Evolutionary conservation across 768 basidiomycete species (phyloP).

Genomic region (Leccinum arenicola): DNA sequence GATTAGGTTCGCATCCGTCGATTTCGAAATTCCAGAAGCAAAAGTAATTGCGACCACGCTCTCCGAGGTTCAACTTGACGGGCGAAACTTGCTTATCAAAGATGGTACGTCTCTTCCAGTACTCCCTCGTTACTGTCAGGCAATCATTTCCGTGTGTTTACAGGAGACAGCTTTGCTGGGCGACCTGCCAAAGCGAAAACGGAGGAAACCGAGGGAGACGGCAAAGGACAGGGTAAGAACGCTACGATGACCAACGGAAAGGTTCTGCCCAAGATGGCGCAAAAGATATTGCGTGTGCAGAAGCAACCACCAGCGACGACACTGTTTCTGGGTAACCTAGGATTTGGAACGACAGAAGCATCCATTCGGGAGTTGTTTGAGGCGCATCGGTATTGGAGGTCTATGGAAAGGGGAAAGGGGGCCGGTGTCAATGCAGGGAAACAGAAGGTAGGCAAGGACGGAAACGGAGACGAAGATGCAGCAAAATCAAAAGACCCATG

Average conservation of each 20-base stretch:
- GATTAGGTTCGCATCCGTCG: conserved; percentile 91
- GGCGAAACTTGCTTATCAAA: conserved; percentile 90
- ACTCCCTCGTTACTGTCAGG: neutral
- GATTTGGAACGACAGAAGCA: conserved; percentile 83
- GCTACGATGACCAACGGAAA: conserved; percentile 28
- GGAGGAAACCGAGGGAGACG: conserved; percentile 30
- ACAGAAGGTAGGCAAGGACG: conserved; percentile 5
- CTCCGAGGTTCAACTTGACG: conserved; percentile 81
- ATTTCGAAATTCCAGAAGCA: conserved; percentile 77
- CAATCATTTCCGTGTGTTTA: neutral
- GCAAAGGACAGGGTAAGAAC: conserved; percentile 20
- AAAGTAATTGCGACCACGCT: conserved; percentile 73
- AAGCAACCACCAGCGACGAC: conserved; percentile 84
- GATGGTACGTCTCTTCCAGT: conserved; percentile 52
- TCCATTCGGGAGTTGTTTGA: conserved; percentile 73
- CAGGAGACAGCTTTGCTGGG: conserved; percentile 75
- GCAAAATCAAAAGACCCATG: conserved; percentile 38
- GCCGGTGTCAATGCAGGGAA: conserved; percentile 32
- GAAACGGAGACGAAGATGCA: neutral
- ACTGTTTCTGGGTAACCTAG: conserved; percentile 90
- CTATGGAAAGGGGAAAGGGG: conserved; percentile 33
- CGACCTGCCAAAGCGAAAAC: conserved; percentile 48
- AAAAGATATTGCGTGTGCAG: conserved; percentile 73
- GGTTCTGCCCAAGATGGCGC: conserved; percentile 61
- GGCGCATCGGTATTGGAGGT: conserved; percentile 43